Percentiles rank a stretch among this genome's conserved stretches.
phyloP scores from a whole-genome alignment of 1,284 basidiomycete species.

The Mycosarcoma maydis region DNA sequence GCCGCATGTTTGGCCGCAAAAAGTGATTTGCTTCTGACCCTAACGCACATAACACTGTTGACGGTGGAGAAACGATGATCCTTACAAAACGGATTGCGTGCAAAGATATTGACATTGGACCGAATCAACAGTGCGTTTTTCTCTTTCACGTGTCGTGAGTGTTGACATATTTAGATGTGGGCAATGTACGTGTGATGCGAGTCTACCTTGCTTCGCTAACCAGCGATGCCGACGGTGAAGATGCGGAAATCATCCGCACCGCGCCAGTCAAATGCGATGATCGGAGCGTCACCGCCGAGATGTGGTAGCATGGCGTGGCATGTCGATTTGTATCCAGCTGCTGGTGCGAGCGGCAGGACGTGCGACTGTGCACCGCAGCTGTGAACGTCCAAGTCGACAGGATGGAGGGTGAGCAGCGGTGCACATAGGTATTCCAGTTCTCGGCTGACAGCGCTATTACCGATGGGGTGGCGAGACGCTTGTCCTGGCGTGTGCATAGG shows the following conservation, averaged over 20 bases:
- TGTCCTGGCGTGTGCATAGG: background rate
- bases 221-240: slow-evolving; percentile 43
- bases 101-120: slow-evolving; percentile 2
- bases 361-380: slow-evolving; percentile 28
- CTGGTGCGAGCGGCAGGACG: no score
- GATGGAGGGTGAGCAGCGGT: slow-evolving; percentile 26
- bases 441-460: slow-evolving; percentile 12
- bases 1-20: slow-evolving; percentile 35
- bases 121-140: background rate
- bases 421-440: slow-evolving; percentile 52
- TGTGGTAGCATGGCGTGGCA: no score
- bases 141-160: no score
- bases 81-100: background rate
- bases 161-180: no score
- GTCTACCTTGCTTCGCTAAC: no score
- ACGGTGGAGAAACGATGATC: background rate
- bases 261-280: slow-evolving; percentile 51
- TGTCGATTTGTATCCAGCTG: no score
- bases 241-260: slow-evolving; percentile 51
- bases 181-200: no score
- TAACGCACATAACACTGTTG: no score
- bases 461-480: background rate
- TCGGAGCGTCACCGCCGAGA: slow-evolving; percentile 29
- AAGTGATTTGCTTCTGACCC: slow-evolving; percentile 9
- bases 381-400: slow-evolving; percentile 22